Percentiles rank a stretch among this genome's conserved stretches.
These are phyloP conservation scores for Talaromyces sp. DNA, from an alignment of 2,329 filamentous ascomycete genomes.

Conservation along the genomic window DNA sequence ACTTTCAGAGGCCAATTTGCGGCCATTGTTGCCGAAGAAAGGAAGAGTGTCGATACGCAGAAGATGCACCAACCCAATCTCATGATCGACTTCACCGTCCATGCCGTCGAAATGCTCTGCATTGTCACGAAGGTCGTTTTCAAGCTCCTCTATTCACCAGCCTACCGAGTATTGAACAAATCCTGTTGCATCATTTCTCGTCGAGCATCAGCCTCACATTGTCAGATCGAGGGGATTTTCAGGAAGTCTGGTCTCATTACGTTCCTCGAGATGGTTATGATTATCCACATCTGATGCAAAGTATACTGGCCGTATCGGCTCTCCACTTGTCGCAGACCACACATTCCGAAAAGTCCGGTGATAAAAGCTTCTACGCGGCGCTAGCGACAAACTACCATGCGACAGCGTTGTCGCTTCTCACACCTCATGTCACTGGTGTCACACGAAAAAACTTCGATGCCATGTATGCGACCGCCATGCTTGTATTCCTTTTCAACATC, in stretches of 20 bases:
- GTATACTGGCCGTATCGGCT: constrained; percentile 10
- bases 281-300: constrained; percentile 13
- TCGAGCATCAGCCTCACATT: constrained; percentile 8
- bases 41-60: constrained; percentile 7
- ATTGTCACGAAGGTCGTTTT: neutral
- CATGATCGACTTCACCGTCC: neutral
- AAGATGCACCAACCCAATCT: neutral
- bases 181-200: constrained; percentile 6
- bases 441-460: constrained; percentile 9
- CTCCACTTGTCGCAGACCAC: constrained; percentile 7
- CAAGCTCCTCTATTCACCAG: neutral
- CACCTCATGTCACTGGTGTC: neutral
- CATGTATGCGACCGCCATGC: constrained; percentile 11
- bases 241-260: constrained; percentile 2
- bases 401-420: constrained; percentile 6
- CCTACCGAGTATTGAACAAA: neutral
- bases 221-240: constrained; percentile 6
- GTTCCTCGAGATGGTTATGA: neutral
- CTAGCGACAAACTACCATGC: constrained; percentile 8
- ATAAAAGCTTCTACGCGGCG: neutral
- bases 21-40: constrained; percentile 11
- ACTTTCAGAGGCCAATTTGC: constrained; percentile 12
- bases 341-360: neutral
- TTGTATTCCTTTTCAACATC: constrained; percentile 8
- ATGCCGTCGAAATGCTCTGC: neutral